phyloP scores from a whole-genome alignment of 495 filamentous ascomycete genomes.

The Tirmania nivea region DNA sequence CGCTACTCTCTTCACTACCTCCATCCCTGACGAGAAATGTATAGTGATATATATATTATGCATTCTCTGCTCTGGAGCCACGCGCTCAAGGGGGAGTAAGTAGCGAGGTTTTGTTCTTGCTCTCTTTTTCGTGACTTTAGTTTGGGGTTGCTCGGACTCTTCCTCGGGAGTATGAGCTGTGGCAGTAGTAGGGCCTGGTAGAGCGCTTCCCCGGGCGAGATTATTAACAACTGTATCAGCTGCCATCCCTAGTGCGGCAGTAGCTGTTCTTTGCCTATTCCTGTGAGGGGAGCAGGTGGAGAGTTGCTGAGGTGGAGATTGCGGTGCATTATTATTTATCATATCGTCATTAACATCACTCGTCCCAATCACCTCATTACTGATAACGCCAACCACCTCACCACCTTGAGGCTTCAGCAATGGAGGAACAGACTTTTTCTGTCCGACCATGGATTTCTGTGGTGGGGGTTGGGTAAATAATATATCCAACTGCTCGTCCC shows the following conservation, averaged over 20 bases:
- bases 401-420: background rate
- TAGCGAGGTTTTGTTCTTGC: background rate
- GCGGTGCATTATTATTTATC: background rate
- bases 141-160: background rate
- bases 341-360: background rate
- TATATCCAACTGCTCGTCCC: no score
- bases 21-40: background rate
- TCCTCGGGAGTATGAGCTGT: background rate
- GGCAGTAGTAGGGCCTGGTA: background rate
- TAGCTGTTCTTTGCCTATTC: background rate
- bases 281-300: background rate
- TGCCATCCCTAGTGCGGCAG: background rate
- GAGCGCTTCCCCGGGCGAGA: background rate
- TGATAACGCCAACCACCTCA: no score
- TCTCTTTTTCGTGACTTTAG: background rate
- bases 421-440: background rate
- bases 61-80: background rate
- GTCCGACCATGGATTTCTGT: no score
- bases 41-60: background rate
- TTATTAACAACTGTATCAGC: background rate
- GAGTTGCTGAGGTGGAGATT: background rate
- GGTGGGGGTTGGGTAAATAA: no score
- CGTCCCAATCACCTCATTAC: no score
- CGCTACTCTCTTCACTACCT: slow-evolving; percentile 1
- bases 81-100: background rate